Evolutionary conservation across 345 rosid species (phyloP).

Genomic region (Excoecaria agallocha): DNA sequence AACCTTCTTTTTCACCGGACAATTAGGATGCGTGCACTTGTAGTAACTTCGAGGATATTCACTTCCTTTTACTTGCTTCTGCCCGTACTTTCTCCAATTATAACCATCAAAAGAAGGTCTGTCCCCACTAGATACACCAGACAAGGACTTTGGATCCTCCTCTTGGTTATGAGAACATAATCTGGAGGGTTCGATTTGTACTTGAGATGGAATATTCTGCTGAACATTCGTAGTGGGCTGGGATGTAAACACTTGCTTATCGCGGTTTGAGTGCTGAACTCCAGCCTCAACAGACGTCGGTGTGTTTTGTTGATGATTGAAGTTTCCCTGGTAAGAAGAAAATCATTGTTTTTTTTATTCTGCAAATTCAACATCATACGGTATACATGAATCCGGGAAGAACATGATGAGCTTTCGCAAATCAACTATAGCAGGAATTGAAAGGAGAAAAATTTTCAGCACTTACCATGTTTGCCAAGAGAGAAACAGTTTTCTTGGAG

Average conservation of each 20-base stretch:
- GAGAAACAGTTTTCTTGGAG: conserved; percentile 70
- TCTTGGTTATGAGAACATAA: conserved; percentile 32
- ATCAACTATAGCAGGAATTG: too few relatives aligned
- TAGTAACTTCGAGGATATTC: conserved; percentile 95
- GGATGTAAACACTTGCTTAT: conserved; percentile 33
- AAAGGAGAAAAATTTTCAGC: too few relatives aligned
- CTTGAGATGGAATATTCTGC: conserved; percentile 26
- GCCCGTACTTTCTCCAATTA: conserved; percentile 99
- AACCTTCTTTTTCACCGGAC: conserved; percentile 92
- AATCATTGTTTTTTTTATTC: conserved; percentile 4
- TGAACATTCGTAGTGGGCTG: conserved; percentile 30
- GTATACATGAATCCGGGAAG: not conserved
- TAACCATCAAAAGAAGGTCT: conserved; percentile 86
- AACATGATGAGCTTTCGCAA: not conserved
- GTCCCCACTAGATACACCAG: conserved; percentile 28
- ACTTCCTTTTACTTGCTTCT: conserved; percentile 97
- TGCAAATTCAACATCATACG: not conserved
- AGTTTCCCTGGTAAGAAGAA: conserved; percentile 49
- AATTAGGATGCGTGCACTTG: conserved; percentile 85
- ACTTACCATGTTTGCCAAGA: conserved; percentile 79
- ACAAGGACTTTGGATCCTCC: conserved; percentile 39
- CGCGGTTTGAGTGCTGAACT: conserved; percentile 35
- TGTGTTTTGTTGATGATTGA: conserved; percentile 31
- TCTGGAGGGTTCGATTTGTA: conserved; percentile 36
- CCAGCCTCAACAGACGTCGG: conserved; percentile 31